Evolutionary conservation across 2,329 filamentous ascomycete genomes (phyloP).

Genomic region (Phyllosticta capitalensis): DNA sequence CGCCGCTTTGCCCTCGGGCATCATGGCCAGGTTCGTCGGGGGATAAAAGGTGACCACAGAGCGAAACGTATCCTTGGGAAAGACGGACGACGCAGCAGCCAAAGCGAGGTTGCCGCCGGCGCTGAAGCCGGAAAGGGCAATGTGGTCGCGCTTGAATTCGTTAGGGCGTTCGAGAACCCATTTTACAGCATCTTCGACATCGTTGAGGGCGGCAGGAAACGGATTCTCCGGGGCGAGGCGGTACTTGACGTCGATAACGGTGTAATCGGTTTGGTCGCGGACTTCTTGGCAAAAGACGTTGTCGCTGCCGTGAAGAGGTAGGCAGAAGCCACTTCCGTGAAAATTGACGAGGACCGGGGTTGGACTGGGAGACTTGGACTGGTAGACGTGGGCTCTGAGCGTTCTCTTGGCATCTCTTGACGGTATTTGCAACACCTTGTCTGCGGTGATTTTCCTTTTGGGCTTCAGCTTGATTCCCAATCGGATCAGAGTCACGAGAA

Average conservation of each 20-base stretch:
- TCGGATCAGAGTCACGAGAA: constrained; percentile 12
- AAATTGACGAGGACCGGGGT: constrained; percentile 26
- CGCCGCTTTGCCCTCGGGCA: constrained; percentile 21
- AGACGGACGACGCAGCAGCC: constrained; percentile 10
- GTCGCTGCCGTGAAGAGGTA: constrained; percentile 32
- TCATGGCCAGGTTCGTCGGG: constrained; percentile 22
- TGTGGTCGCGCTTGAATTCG: constrained; percentile 1
- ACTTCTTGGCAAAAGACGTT: constrained; percentile 29
- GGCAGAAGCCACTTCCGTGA: constrained; percentile 26
- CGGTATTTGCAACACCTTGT: constrained; percentile 13
- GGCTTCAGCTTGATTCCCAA: constrained; percentile 2
- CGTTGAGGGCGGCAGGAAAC: constrained; percentile 30
- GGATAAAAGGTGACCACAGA: constrained; percentile 26
- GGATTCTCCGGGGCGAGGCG: constrained; percentile 30
- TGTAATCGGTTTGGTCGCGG: constrained; percentile 19
- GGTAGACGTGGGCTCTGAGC: constrained; percentile 19
- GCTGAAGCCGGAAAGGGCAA: constrained; percentile 33
- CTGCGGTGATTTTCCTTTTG: neutral
- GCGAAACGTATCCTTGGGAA: constrained; percentile 23
- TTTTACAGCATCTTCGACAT: constrained; percentile 26
- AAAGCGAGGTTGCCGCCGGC: constrained; percentile 33
- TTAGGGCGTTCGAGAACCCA: constrained; percentile 23
- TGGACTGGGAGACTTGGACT: constrained; percentile 1
- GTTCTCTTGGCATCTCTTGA: constrained; percentile 15
- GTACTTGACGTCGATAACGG: constrained; percentile 30